Evolutionary conservation across 768 basidiomycete genomes (phyloP).

Genomic region (Amanita pseudoporphyria): DNA sequence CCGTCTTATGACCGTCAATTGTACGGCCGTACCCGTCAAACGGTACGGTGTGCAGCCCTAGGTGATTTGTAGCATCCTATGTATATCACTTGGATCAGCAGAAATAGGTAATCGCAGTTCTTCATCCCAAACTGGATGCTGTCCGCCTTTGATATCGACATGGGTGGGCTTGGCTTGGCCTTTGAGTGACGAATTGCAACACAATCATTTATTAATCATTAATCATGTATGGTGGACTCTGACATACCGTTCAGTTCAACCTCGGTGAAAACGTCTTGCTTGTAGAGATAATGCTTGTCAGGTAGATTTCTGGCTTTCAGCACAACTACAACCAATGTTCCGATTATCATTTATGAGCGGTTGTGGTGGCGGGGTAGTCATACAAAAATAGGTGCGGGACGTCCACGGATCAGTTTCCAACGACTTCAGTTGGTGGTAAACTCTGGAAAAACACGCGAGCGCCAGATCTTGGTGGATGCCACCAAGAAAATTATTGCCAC

Average conservation of each 20-base stretch:
- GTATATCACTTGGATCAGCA: constrained; percentile 43
- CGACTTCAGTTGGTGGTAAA: no score
- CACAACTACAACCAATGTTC: constrained; percentile 78
- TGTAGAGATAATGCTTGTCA: constrained; percentile 80
- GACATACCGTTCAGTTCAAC: constrained; percentile 42
- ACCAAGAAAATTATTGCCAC: no score
- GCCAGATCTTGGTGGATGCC: no score
- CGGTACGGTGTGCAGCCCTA: no score
- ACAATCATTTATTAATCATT: not conserved
- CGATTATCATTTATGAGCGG: constrained; percentile 39
- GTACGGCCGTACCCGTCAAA: no score
- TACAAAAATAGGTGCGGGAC: no score
- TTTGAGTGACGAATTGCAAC: constrained; percentile 10
- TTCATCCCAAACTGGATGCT: constrained; percentile 89
- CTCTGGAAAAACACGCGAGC: no score
- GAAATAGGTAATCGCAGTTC: constrained; percentile 73
- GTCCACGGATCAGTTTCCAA: no score
- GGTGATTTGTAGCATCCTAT: constrained; percentile 57
- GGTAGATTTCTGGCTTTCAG: constrained; percentile 78
- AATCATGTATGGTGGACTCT: no score
- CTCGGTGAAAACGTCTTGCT: constrained; percentile 83
- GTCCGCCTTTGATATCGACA: constrained; percentile 78
- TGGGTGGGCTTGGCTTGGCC: constrained; percentile 59
- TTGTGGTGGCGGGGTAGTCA: no score
- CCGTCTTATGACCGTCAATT: no score